These are phyloP conservation scores for Solanum lycopersicoides DNA, from an alignment of 257 asterid species.

Conservation along the genomic window DNA sequence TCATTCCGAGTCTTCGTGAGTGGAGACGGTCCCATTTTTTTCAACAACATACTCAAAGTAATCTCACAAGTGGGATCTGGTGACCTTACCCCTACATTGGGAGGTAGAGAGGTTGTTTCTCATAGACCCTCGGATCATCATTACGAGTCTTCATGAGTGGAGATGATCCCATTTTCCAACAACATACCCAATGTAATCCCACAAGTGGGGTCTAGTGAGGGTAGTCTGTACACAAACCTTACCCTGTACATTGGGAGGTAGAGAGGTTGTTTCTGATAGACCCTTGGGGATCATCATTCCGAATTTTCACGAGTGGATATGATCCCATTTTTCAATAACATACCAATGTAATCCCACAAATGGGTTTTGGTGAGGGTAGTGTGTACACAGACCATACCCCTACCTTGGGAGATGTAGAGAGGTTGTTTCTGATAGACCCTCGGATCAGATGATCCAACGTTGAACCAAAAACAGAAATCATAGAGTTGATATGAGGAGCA, in stretches of 20 bases:
- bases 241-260: too few species aligned
- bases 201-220: background rate
- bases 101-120: background rate
- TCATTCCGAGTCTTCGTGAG: background rate
- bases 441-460: background rate
- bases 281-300: background rate
- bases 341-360: background rate
- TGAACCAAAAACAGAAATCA: background rate
- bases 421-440: background rate
- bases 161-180: background rate
- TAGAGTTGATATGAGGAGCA: background rate
- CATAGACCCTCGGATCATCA: background rate
- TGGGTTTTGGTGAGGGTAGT: too few species aligned
- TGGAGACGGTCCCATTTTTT: background rate
- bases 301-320: background rate
- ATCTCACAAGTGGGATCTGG: background rate
- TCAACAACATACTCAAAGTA: background rate
- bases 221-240: too few species aligned
- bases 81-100: too few species aligned
- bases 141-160: too few species aligned
- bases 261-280: background rate
- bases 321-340: background rate
- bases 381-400: too few species aligned
- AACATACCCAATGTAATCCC: background rate
- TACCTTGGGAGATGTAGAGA: too few species aligned